These are phyloP conservation scores for Sphagnum fallax DNA, from an alignment of 228 moss, liverwort and hornwort genomes.

Conservation along the genomic window DNA sequence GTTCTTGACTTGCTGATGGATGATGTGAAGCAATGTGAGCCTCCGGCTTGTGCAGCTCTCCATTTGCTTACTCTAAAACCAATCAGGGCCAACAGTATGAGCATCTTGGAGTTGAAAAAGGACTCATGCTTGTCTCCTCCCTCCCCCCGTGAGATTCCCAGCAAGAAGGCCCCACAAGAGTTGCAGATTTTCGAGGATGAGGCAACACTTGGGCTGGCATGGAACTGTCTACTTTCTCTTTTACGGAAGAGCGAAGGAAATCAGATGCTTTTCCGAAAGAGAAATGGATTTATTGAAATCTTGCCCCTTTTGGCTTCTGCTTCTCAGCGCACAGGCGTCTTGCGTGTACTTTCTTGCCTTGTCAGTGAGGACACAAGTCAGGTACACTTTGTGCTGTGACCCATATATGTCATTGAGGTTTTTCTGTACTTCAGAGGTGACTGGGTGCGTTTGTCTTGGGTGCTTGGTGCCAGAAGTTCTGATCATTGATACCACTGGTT, in stretches of 20 bases:
- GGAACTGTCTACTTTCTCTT: slow-evolving; percentile 83
- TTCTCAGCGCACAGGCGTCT: slow-evolving; percentile 64
- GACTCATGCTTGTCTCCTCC: slow-evolving; percentile 3
- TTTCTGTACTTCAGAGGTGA: too few species aligned
- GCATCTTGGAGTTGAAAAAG: slow-evolving; percentile 35
- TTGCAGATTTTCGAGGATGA: slow-evolving; percentile 66
- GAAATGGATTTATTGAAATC: slow-evolving; percentile 60
- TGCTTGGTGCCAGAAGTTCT: too few species aligned
- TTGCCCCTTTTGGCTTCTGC: slow-evolving; percentile 64
- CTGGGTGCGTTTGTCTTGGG: too few species aligned
- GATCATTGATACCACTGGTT: too few species aligned
- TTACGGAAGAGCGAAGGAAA: slow-evolving; percentile 78
- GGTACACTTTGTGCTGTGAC: slow-evolving; percentile 22
- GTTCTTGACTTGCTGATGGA: slow-evolving; percentile 81
- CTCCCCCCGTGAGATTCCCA: slow-evolving; percentile 3
- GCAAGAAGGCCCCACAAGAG: slow-evolving; percentile 12
- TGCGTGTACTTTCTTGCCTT: slow-evolving; percentile 79
- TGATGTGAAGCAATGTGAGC: slow-evolving; percentile 79
- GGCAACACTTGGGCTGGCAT: slow-evolving; percentile 58
- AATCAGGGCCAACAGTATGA: slow-evolving; percentile 27
- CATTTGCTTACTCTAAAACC: slow-evolving; percentile 20
- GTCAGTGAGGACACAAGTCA: slow-evolving; percentile 78
- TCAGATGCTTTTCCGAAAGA: slow-evolving; percentile 77
- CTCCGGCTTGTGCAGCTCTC: slow-evolving; percentile 28
- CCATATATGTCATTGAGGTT: background rate